Evolutionary conservation across 208 protist species (phyloP).

Genomic region (Histomonas meleagridis): DNA sequence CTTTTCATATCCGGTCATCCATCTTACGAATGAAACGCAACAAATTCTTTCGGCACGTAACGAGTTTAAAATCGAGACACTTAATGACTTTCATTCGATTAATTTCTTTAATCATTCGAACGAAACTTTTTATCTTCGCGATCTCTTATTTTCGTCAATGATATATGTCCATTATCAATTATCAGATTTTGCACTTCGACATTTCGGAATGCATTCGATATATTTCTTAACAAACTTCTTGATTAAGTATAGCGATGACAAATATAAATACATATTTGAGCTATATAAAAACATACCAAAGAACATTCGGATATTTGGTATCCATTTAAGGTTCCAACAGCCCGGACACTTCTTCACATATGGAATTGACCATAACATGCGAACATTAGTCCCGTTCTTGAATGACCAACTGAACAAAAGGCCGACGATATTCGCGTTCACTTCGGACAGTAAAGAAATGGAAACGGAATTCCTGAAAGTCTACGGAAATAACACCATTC

Average conservation of each 20-base stretch:
- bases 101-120: neutral
- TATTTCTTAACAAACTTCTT: conserved; percentile 17
- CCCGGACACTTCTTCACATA: neutral
- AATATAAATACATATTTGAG: neutral
- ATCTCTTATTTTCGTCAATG: neutral
- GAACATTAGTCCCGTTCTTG: neutral
- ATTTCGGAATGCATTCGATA: conserved; percentile 23
- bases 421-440: neutral
- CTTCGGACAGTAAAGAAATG: neutral
- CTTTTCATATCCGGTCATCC: neutral
- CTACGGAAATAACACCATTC: neutral
- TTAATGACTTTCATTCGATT: neutral
- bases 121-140: neutral
- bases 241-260: neutral
- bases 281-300: neutral
- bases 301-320: neutral
- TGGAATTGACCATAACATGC: neutral
- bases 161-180: neutral
- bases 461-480: neutral
- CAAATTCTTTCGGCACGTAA: neutral
- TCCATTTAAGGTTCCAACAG: neutral
- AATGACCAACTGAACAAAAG: neutral
- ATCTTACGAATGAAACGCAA: neutral
- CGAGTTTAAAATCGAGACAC: neutral
- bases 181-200: neutral